phyloP scores from a whole-genome alignment of 768 basidiomycete species.

The Clavulina sp. region DNA sequence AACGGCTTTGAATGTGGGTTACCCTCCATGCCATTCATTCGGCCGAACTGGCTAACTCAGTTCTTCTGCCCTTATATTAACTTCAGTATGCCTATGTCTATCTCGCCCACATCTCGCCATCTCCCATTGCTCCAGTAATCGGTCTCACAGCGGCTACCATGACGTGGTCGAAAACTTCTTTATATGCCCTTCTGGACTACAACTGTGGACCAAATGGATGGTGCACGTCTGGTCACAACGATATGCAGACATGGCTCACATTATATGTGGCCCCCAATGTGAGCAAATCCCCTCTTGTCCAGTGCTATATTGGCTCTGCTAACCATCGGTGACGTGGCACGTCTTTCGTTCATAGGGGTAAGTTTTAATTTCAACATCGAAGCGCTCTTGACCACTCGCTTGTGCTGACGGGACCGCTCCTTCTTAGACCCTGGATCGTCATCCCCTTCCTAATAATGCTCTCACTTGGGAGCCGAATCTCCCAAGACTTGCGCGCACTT shows the following conservation, averaged over 20 bases:
- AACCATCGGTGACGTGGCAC: too few species aligned
- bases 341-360: too few species aligned
- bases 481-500: too few species aligned
- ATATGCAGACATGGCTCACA: constrained; percentile 28
- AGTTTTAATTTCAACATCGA: too few species aligned
- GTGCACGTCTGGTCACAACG: constrained; percentile 64
- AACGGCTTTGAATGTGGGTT: constrained; percentile 37
- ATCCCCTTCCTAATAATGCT: too few species aligned
- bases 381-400: too few species aligned
- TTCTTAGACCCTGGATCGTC: too few species aligned
- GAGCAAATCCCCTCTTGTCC: constrained; percentile 24
- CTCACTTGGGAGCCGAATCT: too few species aligned
- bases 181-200: constrained; percentile 73
- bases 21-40: background rate
- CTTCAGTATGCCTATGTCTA: constrained; percentile 46
- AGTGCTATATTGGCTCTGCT: too few species aligned
- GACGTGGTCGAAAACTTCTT: constrained; percentile 69
- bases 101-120: constrained; percentile 41
- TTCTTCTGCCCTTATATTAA: background rate
- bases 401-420: too few species aligned
- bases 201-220: constrained; percentile 55
- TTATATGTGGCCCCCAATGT: constrained; percentile 69
- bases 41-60: background rate
- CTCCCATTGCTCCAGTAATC: constrained; percentile 51
- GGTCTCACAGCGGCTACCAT: constrained; percentile 57